Evolutionary conservation across 106 monocot genomes (phyloP).

Genomic region (Acorus gramineus): DNA sequence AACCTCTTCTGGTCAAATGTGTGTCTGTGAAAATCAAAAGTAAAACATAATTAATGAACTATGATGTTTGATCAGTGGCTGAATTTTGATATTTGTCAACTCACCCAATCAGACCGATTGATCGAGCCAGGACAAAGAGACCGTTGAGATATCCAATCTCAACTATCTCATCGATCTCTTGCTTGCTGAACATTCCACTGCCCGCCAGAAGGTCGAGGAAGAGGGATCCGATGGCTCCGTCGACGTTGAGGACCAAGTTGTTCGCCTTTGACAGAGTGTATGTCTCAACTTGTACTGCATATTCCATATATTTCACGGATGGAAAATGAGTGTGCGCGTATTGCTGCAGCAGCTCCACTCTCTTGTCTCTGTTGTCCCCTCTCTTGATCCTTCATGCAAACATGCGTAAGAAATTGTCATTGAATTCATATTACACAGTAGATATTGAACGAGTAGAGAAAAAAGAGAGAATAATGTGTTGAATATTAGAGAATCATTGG

Average conservation of each 20-base stretch:
- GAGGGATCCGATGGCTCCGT: constrained; percentile 95
- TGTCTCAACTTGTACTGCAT: constrained; percentile 90
- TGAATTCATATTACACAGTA: no score
- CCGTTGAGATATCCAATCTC: constrained; percentile 92
- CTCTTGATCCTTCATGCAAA: constrained; percentile 70
- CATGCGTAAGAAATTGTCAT: no score
- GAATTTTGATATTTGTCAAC: not conserved
- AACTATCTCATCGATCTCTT: constrained; percentile 92
- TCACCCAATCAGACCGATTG: constrained; percentile 93
- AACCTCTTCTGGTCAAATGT: constrained; percentile 96
- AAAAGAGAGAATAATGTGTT: no score
- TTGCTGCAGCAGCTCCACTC: constrained; percentile 82
- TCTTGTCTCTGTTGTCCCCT: constrained; percentile 92
- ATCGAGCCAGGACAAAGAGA: constrained; percentile 89
- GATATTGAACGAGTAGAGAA: no score
- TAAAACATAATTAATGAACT: not conserved
- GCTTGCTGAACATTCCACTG: constrained; percentile 94
- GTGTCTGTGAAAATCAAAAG: constrained; percentile 33
- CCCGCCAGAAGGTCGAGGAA: constrained; percentile 94
- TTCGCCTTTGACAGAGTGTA: constrained; percentile 95
- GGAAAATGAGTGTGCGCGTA: constrained; percentile 86
- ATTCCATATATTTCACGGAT: constrained; percentile 92
- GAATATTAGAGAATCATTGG: no score
- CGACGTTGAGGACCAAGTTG: constrained; percentile 91
- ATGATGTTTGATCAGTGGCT: not conserved